Base-by-base conservation (phyloP, 768 basidiomycete species). In the Cystoderma amianthinum region DNA sequence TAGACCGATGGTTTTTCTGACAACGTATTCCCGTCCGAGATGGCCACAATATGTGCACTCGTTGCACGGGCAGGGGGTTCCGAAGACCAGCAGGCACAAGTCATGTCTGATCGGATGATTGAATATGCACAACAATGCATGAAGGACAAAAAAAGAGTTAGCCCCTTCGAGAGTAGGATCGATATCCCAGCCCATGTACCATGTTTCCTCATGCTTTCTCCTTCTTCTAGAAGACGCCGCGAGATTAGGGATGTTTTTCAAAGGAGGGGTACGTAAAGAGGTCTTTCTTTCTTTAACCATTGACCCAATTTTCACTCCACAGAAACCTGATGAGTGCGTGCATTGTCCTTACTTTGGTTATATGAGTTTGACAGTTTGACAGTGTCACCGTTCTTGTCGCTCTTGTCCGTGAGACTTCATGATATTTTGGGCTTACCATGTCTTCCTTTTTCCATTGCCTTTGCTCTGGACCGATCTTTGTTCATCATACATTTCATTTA, bases 271-370 rank as follows among this genome's bases (percentile, higher is more conserved):
- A 55, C 60, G 85, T 78, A 6, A n/a, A n/a, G n/a, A n/a, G n/a
- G n/a, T n/a, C 4, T n/a, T 22, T 25, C 38, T 38, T 24, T 42
- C 4, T 35, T 34, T 4, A 12, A 50, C 25, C 32, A 46, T 28
- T 33, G 39, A 36, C 32, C 43, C n/a, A 12, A 19, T 43, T 41
- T 47, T 42, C 19, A 52, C 32, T 47, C 24, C 32, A 36, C 53
- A 89, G 86, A 89, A 90, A 78, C 57, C 79, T 36, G 86, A 90
- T 49, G 87, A 89, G 86, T 88, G 50, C 59, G 84, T 63, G 16
- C n/a, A n/a, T n/a, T n/a, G n/a, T 35, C 40, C n/a, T 20, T 38
- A 33, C 18, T 10, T 38, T 42, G 6, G 12, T 22, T 43, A 36
- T 13, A 39, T 38, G 16, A 32, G 18, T 55, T 30, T 56, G 23